Percentiles rank a stretch among this genome's conserved stretches.
phyloP scores from a whole-genome alignment of 768 basidiomycete species.

The Tulasnella sp. region DNA sequence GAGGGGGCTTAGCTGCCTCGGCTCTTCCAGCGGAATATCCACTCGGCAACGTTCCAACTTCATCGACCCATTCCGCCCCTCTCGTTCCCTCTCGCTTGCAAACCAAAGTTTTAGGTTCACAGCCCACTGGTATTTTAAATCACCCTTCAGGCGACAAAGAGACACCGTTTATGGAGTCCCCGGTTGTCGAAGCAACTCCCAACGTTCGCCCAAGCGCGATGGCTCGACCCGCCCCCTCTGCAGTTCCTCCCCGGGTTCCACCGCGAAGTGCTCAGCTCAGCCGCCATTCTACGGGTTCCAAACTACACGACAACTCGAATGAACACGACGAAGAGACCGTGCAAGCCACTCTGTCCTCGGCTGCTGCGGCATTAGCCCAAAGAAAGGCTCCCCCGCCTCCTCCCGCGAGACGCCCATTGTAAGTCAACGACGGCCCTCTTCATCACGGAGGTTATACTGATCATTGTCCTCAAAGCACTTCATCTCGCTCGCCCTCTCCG shows the following conservation, averaged over 20 bases:
- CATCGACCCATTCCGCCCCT: background rate
- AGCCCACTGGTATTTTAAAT: background rate
- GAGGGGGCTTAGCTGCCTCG: background rate
- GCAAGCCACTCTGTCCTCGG: background rate
- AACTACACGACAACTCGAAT: background rate
- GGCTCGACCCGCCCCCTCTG: background rate
- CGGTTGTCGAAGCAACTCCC: background rate
- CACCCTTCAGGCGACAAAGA: background rate
- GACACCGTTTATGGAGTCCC: background rate
- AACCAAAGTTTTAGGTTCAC: background rate
- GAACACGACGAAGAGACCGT: background rate
- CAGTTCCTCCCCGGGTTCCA: background rate
- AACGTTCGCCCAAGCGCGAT: background rate
- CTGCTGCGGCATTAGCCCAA: background rate
- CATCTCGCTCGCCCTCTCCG: conserved; percentile 6
- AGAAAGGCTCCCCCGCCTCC: conserved; percentile 2
- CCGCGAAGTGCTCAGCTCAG: background rate
- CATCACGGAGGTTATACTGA: background rate
- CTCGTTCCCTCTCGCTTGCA: background rate
- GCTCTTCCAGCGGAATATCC: background rate
- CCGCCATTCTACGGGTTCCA: background rate
- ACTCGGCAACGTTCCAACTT: background rate
- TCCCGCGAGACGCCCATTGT: background rate
- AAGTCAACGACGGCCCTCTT: background rate
- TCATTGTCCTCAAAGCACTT: background rate